Evolutionary conservation across 2,329 filamentous ascomycete species (phyloP).

Genomic region (Orbilia oligospora): DNA sequence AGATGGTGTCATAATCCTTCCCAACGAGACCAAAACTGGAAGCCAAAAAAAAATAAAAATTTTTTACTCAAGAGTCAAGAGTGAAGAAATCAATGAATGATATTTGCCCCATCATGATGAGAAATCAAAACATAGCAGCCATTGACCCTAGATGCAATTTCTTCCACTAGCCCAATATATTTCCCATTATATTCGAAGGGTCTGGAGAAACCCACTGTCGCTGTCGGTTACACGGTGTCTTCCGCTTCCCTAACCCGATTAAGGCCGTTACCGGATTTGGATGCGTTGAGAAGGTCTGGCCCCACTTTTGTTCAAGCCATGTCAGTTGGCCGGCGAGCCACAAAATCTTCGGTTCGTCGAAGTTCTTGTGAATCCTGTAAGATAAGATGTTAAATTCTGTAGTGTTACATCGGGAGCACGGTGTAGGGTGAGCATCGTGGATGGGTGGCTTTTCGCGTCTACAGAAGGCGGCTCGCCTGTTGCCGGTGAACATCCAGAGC

Average conservation of each 20-base stretch:
- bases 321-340: background rate
- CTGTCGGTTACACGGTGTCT: constrained; percentile 14
- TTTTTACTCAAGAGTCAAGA: no score
- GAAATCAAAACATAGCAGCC: background rate
- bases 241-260: constrained; percentile 16
- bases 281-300: constrained; percentile 1
- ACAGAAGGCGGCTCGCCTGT: constrained; percentile 9
- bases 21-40: constrained; percentile 5
- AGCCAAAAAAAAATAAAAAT: background rate
- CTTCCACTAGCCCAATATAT: background rate
- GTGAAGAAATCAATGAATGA: background rate
- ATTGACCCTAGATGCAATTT: constrained; percentile 9
- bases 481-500: background rate
- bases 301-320: background rate
- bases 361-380: background rate
- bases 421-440: background rate
- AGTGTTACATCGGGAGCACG: constrained; percentile 5
- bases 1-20: constrained; percentile 6
- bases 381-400: background rate
- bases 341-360: background rate
- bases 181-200: background rate
- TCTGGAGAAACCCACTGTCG: constrained; percentile 16
- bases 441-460: constrained; percentile 1
- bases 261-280: constrained; percentile 27
- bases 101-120: background rate